These are phyloP conservation scores for Saccharomycopsis fibuligera DNA, from an alignment of 805 yeast genomes.

Conservation along the genomic window DNA sequence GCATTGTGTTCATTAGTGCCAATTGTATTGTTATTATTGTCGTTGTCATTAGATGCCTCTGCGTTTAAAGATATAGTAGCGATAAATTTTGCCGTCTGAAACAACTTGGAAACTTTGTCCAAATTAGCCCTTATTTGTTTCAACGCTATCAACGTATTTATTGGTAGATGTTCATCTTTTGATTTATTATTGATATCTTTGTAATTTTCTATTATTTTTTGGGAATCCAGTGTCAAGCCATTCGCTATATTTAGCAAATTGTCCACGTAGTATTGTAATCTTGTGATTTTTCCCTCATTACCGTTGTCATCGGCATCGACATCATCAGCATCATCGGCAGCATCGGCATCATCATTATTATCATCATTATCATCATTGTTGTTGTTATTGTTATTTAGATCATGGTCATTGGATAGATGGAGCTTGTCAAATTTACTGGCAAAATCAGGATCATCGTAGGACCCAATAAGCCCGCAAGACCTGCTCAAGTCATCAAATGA, in stretches of 20 bases:
- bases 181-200: constrained; percentile 3
- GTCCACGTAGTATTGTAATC: constrained; percentile 16
- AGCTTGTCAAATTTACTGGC: neutral
- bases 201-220: constrained; percentile 1
- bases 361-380: constrained; percentile 8
- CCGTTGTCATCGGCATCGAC: constrained; percentile 9
- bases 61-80: constrained; percentile 10
- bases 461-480: neutral
- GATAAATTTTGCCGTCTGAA: constrained; percentile 20
- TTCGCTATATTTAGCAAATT: constrained; percentile 12
- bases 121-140: constrained; percentile 6
- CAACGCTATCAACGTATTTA: constrained; percentile 9
- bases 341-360: constrained; percentile 9
- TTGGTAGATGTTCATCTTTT: constrained; percentile 11
- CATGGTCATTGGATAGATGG: neutral
- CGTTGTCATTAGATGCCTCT: neutral
- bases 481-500: constrained; percentile 5
- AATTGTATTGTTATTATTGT: neutral
- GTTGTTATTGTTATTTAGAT: neutral
- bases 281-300: constrained; percentile 10
- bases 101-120: constrained; percentile 7
- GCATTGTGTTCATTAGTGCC: neutral
- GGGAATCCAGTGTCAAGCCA: constrained; percentile 5
- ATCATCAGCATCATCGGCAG: constrained; percentile 8
- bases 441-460: neutral